Percentiles rank a stretch among this genome's conserved stretches.
Evolutionary conservation across 305 asterid species (phyloP).

Genomic region (Ajuga reptans): DNA sequence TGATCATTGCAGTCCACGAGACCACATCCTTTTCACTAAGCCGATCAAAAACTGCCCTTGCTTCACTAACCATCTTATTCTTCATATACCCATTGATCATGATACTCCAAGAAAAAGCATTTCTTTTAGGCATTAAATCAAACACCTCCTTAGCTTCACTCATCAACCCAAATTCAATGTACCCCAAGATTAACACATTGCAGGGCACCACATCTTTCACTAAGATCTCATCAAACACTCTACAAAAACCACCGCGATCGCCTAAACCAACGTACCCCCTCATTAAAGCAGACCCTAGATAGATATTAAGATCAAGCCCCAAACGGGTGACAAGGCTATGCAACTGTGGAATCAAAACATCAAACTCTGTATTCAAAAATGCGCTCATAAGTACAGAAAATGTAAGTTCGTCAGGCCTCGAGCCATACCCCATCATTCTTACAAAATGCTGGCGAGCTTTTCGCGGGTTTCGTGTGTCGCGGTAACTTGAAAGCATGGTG

Average conservation of each 20-base stretch:
- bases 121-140: slow-evolving; percentile 48
- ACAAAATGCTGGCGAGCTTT: slow-evolving; percentile 38
- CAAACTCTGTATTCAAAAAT: slow-evolving; percentile 34
- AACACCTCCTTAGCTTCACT: slow-evolving; percentile 49
- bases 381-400: slow-evolving; percentile 55
- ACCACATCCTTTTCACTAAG: slow-evolving; percentile 55
- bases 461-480: slow-evolving; percentile 35
- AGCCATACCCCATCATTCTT: slow-evolving; percentile 35
- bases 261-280: slow-evolving; percentile 61
- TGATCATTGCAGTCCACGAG: slow-evolving; percentile 77
- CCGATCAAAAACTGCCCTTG: slow-evolving; percentile 35
- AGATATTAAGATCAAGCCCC: slow-evolving; percentile 46
- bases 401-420: slow-evolving; percentile 58
- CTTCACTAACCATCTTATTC: slow-evolving; percentile 47
- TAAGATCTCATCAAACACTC: slow-evolving; percentile 59
- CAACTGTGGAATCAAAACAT: slow-evolving; percentile 48
- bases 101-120: slow-evolving; percentile 58
- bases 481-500: slow-evolving; percentile 68
- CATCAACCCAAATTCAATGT: slow-evolving; percentile 54
- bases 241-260: slow-evolving; percentile 29
- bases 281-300: slow-evolving; percentile 74
- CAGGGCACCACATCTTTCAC: slow-evolving; percentile 57
- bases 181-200: slow-evolving; percentile 71
- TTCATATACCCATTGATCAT: slow-evolving; percentile 63
- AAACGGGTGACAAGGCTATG: slow-evolving; percentile 43